A percentile compares a stretch with the other conserved stretches of the same genome.
Evolutionary conservation across 2,329 filamentous ascomycete species (phyloP).

Genomic region (Arthrinium phaeospermum): DNA sequence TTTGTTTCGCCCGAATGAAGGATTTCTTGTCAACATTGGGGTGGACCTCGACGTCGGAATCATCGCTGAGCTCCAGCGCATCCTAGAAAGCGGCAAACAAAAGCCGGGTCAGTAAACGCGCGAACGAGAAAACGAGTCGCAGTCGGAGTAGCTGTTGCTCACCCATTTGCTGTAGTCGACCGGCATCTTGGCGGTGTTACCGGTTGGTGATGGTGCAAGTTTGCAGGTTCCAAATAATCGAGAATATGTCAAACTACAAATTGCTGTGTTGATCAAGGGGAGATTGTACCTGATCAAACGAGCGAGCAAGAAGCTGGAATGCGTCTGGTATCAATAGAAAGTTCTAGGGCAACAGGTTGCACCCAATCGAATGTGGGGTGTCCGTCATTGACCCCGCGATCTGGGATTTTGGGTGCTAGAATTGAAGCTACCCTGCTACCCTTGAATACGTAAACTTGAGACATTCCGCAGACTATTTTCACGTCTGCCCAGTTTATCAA

Average conservation of each 20-base stretch:
- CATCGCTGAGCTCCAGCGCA: constrained; percentile 93
- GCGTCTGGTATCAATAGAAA: neutral
- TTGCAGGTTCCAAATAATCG: neutral
- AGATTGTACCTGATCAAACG: neutral
- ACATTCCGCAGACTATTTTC: neutral
- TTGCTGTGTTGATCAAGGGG: neutral
- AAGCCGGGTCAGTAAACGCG: constrained; percentile 1
- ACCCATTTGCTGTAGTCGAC: constrained; percentile 74
- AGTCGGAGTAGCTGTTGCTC: constrained; percentile 31
- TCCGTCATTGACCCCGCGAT: constrained; percentile 16
- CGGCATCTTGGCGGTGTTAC: constrained; percentile 48
- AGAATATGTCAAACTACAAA: neutral
- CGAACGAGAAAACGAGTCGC: neutral
- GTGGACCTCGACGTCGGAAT: constrained; percentile 97
- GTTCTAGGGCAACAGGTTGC: constrained; percentile 11
- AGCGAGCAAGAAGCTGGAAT: neutral
- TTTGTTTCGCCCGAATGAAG: constrained; percentile 98
- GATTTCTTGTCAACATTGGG: constrained; percentile 98
- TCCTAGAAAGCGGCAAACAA: constrained; percentile 58
- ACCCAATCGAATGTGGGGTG: constrained; percentile 11
- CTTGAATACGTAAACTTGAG: neutral
- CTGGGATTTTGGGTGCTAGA: constrained; percentile 3
- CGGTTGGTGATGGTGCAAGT: neutral
- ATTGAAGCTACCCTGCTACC: no score
- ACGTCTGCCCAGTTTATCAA: neutral